phyloP scores from a whole-genome alignment of 805 yeast genomes.

The Ascoidea asiatica region DNA sequence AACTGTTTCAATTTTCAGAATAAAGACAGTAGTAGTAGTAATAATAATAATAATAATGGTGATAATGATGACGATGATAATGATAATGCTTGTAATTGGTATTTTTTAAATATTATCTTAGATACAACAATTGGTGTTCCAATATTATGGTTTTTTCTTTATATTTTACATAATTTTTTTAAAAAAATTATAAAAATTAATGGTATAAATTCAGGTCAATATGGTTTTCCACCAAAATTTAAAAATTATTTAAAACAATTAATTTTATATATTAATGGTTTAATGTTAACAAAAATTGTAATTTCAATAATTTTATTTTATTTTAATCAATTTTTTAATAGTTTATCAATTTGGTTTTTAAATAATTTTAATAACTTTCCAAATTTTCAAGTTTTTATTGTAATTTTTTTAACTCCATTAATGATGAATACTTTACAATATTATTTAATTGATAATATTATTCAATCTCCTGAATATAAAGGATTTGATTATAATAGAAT shows the following conservation, averaged over 20 bases:
- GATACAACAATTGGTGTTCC: conserved; percentile 95
- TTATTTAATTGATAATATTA: conserved; percentile 55
- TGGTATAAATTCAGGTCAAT: conserved; percentile 37
- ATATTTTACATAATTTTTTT: conserved; percentile 33
- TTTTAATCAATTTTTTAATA: conserved; percentile 52
- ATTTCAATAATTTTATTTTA: conserved; percentile 40
- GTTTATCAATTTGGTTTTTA: conserved; percentile 55
- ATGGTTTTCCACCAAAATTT: conserved; percentile 53
- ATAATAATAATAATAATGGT: conserved; percentile 27
- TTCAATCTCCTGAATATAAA: conserved; percentile 37
- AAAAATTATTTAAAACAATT: conserved; percentile 62
- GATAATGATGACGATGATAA: conserved; percentile 20
- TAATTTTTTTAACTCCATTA: conserved; percentile 69
- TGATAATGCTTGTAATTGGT: conserved; percentile 86
- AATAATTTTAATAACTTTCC: conserved; percentile 75
- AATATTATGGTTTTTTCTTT: conserved; percentile 47
- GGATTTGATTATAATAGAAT: neutral
- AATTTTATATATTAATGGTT: conserved; percentile 48
- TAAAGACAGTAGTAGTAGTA: conserved; percentile 15
- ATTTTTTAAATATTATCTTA: conserved; percentile 72
- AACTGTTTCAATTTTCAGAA: too few species aligned
- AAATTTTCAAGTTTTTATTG: conserved; percentile 73
- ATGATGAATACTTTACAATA: conserved; percentile 61
- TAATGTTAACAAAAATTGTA: conserved; percentile 45
- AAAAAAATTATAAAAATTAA: conserved; percentile 16